Evolutionary conservation across 139 green algal genomes (phyloP).

Genomic region (Chlorella ohadii): DNA sequence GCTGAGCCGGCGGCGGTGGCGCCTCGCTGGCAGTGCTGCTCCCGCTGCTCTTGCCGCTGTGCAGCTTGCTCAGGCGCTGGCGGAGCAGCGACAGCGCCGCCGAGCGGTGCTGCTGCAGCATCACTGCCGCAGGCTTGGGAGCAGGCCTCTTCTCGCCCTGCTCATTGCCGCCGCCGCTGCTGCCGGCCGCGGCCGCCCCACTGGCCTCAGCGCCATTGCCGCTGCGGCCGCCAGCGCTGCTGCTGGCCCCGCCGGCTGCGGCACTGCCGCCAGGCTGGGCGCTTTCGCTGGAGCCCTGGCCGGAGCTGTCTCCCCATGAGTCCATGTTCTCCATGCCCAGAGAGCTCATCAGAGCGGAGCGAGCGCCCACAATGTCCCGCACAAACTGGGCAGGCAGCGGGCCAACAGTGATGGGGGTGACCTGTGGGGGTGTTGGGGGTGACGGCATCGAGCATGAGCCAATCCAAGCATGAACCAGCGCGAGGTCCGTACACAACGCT

Average conservation of each 20-base stretch:
- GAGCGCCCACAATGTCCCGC: slow-evolving; percentile 17
- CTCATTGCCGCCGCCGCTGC: not conserved
- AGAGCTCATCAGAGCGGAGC: slow-evolving; percentile 8
- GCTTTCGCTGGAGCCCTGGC: not conserved
- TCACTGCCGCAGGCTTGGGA: not conserved
- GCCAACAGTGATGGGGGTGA: slow-evolving; percentile 33
- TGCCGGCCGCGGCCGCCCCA: too few species aligned
- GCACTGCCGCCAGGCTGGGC: not conserved
- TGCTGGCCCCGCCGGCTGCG: not conserved
- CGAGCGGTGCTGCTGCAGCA: not conserved
- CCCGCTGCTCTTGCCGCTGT: not conserved
- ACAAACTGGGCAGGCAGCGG: slow-evolving; percentile 33
- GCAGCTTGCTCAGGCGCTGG: slow-evolving; percentile 8
- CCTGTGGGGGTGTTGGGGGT: not conserved
- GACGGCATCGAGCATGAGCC: too few species aligned
- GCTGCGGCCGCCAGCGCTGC: not conserved
- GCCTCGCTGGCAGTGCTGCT: not conserved
- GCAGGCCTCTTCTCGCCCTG: not conserved
- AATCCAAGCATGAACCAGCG: too few species aligned
- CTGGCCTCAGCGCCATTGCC: not conserved
- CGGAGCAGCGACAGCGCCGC: slow-evolving; percentile 17
- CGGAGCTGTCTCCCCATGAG: not conserved
- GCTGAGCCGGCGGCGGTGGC: too few species aligned
- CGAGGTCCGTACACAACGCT: too few species aligned
- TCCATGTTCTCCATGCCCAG: slow-evolving; percentile 31